Evolutionary conservation across 768 basidiomycete species (phyloP), one percentile per base, ranked within the genome.

Genomic region (Suillus occidentalis): DNA sequence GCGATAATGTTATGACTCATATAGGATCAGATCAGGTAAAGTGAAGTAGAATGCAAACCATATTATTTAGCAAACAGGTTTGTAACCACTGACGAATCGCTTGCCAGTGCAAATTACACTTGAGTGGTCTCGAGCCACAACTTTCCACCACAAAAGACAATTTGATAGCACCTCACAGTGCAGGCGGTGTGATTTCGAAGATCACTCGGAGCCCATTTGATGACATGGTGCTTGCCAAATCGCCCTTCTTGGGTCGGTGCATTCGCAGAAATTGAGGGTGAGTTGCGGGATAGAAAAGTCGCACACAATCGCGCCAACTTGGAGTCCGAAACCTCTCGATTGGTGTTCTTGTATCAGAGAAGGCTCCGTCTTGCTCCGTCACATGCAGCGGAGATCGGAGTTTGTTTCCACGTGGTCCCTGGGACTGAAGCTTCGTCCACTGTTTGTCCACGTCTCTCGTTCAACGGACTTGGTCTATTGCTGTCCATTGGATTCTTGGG

Each of bases 401-500:
- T 58, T 58, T 40, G 39, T 25, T 40, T 58, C 37, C 57, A 58
- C 57, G 57, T 58, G 57, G 57, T 58, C 57, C 57, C 22, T 58
- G 57, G 57, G 57, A 58, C 57, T 58, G 25, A 39, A 34, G 53
- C 36, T 34, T 55, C 53, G 53, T 55, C 53, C 53, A 55, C 53
- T 58, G 25, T 25, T 58, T 58, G 57, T 58, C 57, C 57, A 58
- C 60, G 60, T 60, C 53, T 58, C 43, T 36, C 16, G 53, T 20
- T 61, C 60, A 34, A 61, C 60, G 43, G 53, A 61, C 40, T 50
- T 50, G 28, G 43, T 60, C 40, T 40, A 60, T 40, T 60, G 59
- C 59, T 37, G 53, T 58, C 60, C 45, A 61, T 31, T 56, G 60
- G 49, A 53, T 57, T 25, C 37, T 25, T 40, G 57, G 39, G 39